These are phyloP conservation scores for Coniophora puteana DNA, from an alignment of 1,284 basidiomycete species.

Conservation along the genomic window DNA sequence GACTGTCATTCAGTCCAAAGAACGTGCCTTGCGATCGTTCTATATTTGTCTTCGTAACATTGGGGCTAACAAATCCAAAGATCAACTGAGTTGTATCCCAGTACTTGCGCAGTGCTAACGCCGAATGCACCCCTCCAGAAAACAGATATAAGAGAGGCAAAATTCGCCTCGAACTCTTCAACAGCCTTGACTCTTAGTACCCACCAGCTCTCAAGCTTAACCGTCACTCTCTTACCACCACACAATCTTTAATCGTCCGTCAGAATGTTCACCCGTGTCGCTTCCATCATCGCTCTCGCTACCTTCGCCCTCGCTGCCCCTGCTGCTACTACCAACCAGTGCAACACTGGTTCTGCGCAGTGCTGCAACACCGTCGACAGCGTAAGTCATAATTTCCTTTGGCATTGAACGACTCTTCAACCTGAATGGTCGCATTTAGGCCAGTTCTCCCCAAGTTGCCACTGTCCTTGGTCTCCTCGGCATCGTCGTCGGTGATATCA, in stretches of 20 bases:
- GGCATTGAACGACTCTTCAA: not conserved
- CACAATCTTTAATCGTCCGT: not conserved
- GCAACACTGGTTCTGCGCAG: not conserved
- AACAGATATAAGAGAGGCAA: not conserved
- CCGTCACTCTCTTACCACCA: not conserved
- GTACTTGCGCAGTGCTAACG: too few relatives aligned
- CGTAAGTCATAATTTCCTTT: not conserved
- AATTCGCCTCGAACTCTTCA: not conserved
- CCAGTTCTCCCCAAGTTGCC: not conserved
- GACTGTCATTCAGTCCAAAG: too few relatives aligned
- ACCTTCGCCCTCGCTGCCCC: not conserved
- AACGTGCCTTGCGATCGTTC: too few relatives aligned
- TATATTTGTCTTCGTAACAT: too few relatives aligned
- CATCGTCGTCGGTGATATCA: not conserved
- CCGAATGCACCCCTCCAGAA: too few relatives aligned
- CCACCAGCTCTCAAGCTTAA: not conserved
- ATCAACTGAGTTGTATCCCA: too few relatives aligned
- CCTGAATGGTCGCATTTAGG: not conserved
- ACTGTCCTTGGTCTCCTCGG: not conserved
- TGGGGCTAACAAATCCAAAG: too few relatives aligned
- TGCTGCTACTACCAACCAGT: too few relatives aligned
- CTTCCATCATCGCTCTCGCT: not conserved
- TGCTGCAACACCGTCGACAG: slow-evolving; percentile 1
- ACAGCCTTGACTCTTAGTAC: not conserved
- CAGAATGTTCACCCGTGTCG: slow-evolving; percentile 5